Conservation (phyloP, 768 basidiomycete genomes). For the Termitomyces sp. region DNA sequence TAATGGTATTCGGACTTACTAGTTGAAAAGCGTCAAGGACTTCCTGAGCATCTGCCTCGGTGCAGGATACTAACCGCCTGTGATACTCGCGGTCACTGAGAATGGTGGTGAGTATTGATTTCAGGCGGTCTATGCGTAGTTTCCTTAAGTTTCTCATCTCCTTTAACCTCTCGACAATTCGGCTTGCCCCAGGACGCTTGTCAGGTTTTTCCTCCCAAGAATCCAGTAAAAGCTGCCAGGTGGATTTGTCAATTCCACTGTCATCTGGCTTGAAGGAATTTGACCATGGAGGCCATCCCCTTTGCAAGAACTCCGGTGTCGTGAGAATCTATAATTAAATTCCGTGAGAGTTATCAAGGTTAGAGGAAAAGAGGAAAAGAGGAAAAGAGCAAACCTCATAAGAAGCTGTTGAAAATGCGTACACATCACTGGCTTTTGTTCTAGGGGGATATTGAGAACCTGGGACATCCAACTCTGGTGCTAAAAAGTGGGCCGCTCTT, state of each 20-base stretch:
- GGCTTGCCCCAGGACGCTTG: neutral
- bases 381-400: constrained; percentile 6
- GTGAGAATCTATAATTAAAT: constrained; percentile 9
- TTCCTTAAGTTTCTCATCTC: neutral
- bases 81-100: neutral
- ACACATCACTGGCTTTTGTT: constrained; percentile 12
- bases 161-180: neutral
- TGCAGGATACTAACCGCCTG: neutral
- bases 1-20: neutral
- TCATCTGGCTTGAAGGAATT: neutral
- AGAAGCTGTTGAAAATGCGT: constrained; percentile 11
- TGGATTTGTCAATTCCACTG: neutral
- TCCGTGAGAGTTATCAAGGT: neutral
- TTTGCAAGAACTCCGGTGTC: neutral
- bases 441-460: neutral
- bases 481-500: neutral
- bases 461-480: neutral
- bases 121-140: neutral
- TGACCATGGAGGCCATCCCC: neutral
- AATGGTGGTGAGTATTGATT: neutral
- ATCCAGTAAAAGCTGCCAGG: neutral
- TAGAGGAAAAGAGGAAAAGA: too few species aligned
- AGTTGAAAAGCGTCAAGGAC: constrained; percentile 5
- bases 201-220: neutral
- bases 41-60: neutral